These are phyloP conservation scores for Parascedosporium putredinis DNA, from an alignment of 2,329 filamentous ascomycete species.

Conservation along the genomic window DNA sequence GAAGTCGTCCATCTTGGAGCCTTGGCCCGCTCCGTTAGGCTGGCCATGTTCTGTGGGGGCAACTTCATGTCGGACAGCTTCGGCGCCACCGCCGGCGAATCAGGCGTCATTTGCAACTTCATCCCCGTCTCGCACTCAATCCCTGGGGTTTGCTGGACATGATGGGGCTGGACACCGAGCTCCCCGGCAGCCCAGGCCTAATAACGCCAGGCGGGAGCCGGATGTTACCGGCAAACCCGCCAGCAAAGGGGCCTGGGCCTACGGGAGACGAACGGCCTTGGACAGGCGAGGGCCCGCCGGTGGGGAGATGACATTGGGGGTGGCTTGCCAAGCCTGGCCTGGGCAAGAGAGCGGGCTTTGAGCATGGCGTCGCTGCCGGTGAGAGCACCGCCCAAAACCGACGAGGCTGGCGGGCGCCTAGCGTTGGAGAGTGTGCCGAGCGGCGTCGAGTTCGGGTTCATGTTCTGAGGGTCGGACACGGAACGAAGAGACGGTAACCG, in stretches of 20 bases:
- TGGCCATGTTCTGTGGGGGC: slow-evolving; percentile 7
- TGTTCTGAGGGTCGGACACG: slow-evolving; percentile 48
- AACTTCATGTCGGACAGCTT: slow-evolving; percentile 5
- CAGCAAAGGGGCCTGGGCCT: slow-evolving; percentile 24
- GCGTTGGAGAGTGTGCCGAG: slow-evolving; percentile 64
- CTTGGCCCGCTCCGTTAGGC: slow-evolving; percentile 27
- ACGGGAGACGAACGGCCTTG: slow-evolving; percentile 15
- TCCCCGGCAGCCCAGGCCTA: neutral
- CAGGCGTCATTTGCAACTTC: slow-evolving; percentile 29
- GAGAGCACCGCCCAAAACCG: slow-evolving; percentile 22
- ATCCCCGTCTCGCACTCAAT: slow-evolving; percentile 55
- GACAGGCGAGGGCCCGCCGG: slow-evolving; percentile 20
- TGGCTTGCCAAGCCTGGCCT: slow-evolving; percentile 33
- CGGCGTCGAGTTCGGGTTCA: slow-evolving; percentile 78
- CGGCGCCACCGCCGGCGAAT: neutral
- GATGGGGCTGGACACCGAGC: slow-evolving; percentile 34
- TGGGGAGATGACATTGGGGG: slow-evolving; percentile 19
- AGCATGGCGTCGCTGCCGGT: slow-evolving; percentile 32
- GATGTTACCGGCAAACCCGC: slow-evolving; percentile 33
- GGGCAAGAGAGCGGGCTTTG: slow-evolving; percentile 35
- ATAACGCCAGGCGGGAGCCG: slow-evolving; percentile 24
- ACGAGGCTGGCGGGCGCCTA: slow-evolving; percentile 35
- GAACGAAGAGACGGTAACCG: slow-evolving; percentile 50
- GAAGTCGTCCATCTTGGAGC: slow-evolving; percentile 48
- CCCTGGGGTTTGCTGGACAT: slow-evolving; percentile 21